Evolutionary conservation across 768 basidiomycete species (phyloP).

Genomic region (Exidia glandulosa): DNA sequence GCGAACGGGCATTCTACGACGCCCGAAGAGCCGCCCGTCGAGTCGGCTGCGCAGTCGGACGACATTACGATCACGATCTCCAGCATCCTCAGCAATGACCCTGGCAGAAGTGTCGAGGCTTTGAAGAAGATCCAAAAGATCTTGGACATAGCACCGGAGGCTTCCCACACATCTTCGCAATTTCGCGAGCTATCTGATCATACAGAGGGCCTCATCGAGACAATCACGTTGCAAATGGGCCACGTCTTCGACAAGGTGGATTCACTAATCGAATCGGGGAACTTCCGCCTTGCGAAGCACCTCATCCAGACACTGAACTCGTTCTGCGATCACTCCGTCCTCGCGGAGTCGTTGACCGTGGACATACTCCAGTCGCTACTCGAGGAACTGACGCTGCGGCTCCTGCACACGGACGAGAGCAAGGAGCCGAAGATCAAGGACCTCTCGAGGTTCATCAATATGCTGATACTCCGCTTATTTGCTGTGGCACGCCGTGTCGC

Average conservation of each 20-base stretch:
- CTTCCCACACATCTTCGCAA: slow-evolving; percentile 51
- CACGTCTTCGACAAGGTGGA: slow-evolving; percentile 81
- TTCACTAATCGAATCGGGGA: slow-evolving; percentile 60
- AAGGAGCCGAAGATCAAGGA: slow-evolving; percentile 78
- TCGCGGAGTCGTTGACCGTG: slow-evolving; percentile 80
- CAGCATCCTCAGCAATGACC: slow-evolving; percentile 80
- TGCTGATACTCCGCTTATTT: slow-evolving; percentile 91
- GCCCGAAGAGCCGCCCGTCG: background rate
- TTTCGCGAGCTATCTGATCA: slow-evolving; percentile 73
- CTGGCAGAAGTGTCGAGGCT: slow-evolving; percentile 78
- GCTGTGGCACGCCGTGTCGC: slow-evolving; percentile 84
- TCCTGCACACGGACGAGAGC: slow-evolving; percentile 90
- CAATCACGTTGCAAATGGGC: slow-evolving; percentile 83
- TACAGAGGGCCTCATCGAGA: slow-evolving; percentile 77
- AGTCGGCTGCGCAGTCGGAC: slow-evolving; percentile 18
- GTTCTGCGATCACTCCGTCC: slow-evolving; percentile 81
- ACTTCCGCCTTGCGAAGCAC: slow-evolving; percentile 92
- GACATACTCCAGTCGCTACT: slow-evolving; percentile 78
- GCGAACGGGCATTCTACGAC: slow-evolving; percentile 26
- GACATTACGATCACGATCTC: slow-evolving; percentile 77
- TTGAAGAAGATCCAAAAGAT: slow-evolving; percentile 88
- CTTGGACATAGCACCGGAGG: slow-evolving; percentile 63
- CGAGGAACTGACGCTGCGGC: slow-evolving; percentile 80
- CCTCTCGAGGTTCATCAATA: slow-evolving; percentile 92
- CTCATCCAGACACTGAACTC: slow-evolving; percentile 92